Conservation (phyloP, 352 stramenopile species). For the Phytophthora rubi region DNA sequence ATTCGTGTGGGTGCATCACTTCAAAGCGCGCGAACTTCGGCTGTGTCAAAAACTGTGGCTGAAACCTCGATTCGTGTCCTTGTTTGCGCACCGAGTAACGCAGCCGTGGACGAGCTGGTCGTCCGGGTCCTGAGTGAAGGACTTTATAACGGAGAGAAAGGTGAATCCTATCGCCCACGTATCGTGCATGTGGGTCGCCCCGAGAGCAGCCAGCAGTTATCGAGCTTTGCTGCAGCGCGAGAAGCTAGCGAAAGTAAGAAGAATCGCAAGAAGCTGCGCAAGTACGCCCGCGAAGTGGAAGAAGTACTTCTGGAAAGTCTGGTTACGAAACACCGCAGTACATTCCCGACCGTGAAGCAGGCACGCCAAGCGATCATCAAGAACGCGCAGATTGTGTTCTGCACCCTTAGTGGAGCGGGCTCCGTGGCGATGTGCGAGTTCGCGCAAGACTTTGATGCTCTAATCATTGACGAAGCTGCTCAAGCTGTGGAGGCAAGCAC, state of each 20-base stretch:
- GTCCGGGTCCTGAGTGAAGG: slow-evolving; percentile 71
- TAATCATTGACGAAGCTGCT: slow-evolving; percentile 98
- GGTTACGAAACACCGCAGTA: slow-evolving; percentile 63
- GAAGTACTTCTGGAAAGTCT: slow-evolving; percentile 74
- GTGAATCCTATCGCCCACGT: slow-evolving; percentile 59
- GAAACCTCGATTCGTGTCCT: slow-evolving; percentile 74
- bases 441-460: slow-evolving; percentile 94
- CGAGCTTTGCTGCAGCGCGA: slow-evolving; percentile 27
- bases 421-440: slow-evolving; percentile 88
- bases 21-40: slow-evolving; percentile 33
- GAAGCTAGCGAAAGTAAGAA: slow-evolving; percentile 46
- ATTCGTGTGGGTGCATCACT: slow-evolving; percentile 79
- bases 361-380: slow-evolving; percentile 74
- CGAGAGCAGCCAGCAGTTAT: slow-evolving; percentile 55
- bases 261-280: slow-evolving; percentile 72
- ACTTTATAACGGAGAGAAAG: slow-evolving; percentile 56
- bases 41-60: slow-evolving; percentile 55
- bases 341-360: slow-evolving; percentile 62
- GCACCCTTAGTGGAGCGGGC: slow-evolving; percentile 81
- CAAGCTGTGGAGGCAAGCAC: slow-evolving; percentile 96
- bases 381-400: slow-evolving; percentile 85
- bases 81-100: slow-evolving; percentile 82
- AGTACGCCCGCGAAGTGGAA: slow-evolving; percentile 76
- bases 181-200: slow-evolving; percentile 77
- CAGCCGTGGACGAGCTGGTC: slow-evolving; percentile 81